Evolutionary conservation across 139 green algal genomes (phyloP), one percentile per base, ranked within the genome.

Genomic region (Chlorella sp.): DNA sequence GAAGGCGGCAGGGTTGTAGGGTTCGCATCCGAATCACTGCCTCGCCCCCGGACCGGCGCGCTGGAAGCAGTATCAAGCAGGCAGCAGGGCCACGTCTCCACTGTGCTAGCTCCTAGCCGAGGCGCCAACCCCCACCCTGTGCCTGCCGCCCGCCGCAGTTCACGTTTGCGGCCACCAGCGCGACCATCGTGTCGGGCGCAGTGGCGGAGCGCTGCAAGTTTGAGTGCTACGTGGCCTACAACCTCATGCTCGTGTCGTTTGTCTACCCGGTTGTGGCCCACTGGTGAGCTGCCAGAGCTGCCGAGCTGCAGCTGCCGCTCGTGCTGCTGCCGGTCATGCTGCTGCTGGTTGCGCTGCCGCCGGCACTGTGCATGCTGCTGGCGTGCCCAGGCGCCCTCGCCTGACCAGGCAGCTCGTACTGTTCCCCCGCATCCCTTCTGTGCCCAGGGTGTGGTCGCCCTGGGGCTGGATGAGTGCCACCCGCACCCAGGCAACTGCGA

Each of bases 221-320:
- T 65, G 78, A 88, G 77, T 48, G 54, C 77, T 83, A 73, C 74
- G 56, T 80, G 74, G 74, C 56, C 17, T 96, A 96, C 84, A 88
- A 93, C 8, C 72, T 90, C 51, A 90, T 96, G 48, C 88, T 97
- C 8, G 90, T 90, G 14, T 85, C 82, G 19, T 96, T 94, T 68
- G 91, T 98, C 3, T 97, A 96, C 83, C 91, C 91, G n/a, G 80
- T 96, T 22, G 85, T 94, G 48, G 90, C 75, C 8, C 94, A 95
- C 86, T 95, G 91, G 65, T 73, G 65, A 0, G 65, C 13, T 22
- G 28, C 20, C 65, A 9, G 64, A 17, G 64, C 5, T 3, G 32
- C 64, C 19, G 64, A 9, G 60, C 60, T 26, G 7, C 5, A 22
- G 13, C 3, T 65, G 3, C 22, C 58, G 58, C 58, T 8, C 58